phyloP scores from a whole-genome alignment of 805 yeast species.

The Starmerella bombi region DNA sequence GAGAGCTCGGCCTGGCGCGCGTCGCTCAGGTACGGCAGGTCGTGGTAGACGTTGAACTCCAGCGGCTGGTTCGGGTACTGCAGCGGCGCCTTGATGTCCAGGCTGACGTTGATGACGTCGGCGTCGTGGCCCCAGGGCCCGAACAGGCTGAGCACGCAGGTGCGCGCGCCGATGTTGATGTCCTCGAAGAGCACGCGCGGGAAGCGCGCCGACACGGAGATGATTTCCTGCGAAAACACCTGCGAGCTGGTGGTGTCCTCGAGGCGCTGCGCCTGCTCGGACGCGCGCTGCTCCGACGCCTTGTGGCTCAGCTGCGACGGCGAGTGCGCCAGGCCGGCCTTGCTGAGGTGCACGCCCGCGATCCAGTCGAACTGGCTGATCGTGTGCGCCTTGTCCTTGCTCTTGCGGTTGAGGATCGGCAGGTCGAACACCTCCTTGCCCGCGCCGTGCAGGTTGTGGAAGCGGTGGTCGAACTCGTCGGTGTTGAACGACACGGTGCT shows the following conservation, averaged over 20 bases:
- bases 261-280: neutral
- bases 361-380: constrained; percentile 55
- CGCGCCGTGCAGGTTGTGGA: neutral
- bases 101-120: constrained; percentile 49
- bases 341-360: constrained; percentile 75
- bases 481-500: constrained; percentile 8
- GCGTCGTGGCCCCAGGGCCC: constrained; percentile 59
- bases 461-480: constrained; percentile 4
- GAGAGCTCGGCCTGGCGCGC: neutral
- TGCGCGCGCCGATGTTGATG: constrained; percentile 79
- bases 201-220: constrained; percentile 74
- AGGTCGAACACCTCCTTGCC: constrained; percentile 9
- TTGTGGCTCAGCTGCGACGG: neutral
- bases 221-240: constrained; percentile 73
- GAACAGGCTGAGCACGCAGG: constrained; percentile 55
- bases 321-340: constrained; percentile 13
- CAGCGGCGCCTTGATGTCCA: constrained; percentile 57
- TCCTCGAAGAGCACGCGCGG: constrained; percentile 78
- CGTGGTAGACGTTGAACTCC: neutral
- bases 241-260: neutral
- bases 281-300: neutral
- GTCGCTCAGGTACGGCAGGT: neutral
- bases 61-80: constrained; percentile 57
- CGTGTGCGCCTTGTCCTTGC: neutral
- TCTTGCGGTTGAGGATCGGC: constrained; percentile 2